Evolutionary conservation across 345 rosid species (phyloP).

Genomic region (Anastatica hierochuntica): DNA sequence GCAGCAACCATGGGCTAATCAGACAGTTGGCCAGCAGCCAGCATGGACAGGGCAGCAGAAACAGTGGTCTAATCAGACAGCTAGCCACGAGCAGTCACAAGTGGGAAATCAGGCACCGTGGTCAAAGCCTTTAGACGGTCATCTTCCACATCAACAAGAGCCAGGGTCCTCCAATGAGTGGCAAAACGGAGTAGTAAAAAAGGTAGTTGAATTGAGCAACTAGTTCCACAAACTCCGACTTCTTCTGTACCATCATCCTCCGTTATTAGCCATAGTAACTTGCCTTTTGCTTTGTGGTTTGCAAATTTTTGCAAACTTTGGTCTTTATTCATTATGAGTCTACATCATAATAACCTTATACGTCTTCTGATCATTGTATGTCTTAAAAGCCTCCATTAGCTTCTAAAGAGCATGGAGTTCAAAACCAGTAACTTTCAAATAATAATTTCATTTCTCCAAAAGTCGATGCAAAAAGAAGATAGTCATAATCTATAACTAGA

Average conservation of each 20-base stretch:
- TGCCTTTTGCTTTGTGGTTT: slow-evolving; percentile 12
- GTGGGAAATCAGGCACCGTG: not conserved
- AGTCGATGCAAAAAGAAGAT: not conserved
- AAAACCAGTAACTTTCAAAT: not conserved
- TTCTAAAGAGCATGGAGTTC: slow-evolving; percentile 9
- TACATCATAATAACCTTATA: slow-evolving; percentile 5
- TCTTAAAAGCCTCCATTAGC: too few relatives aligned
- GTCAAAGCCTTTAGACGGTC: not conserved
- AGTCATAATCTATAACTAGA: slow-evolving; percentile 13
- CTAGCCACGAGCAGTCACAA: slow-evolving; percentile 1
- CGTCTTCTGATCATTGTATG: not conserved
- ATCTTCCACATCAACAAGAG: not conserved
- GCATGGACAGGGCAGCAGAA: slow-evolving; percentile 16
- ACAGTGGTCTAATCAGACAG: not conserved
- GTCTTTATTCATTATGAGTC: not conserved
- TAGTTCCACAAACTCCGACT: slow-evolving; percentile 6
- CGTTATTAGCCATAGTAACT: not conserved
- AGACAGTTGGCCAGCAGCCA: slow-evolving; percentile 2
- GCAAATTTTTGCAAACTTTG: slow-evolving; percentile 6
- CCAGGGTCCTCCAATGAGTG: not conserved
- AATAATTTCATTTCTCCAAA: not conserved
- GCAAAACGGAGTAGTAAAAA: slow-evolving; percentile 1
- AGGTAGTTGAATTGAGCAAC: slow-evolving; percentile 17
- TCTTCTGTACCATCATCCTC: slow-evolving; percentile 5
- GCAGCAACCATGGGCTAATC: slow-evolving; percentile 2